phyloP scores from a whole-genome alignment of 352 stramenopile species.

The Globisporangium mamillatum region DNA sequence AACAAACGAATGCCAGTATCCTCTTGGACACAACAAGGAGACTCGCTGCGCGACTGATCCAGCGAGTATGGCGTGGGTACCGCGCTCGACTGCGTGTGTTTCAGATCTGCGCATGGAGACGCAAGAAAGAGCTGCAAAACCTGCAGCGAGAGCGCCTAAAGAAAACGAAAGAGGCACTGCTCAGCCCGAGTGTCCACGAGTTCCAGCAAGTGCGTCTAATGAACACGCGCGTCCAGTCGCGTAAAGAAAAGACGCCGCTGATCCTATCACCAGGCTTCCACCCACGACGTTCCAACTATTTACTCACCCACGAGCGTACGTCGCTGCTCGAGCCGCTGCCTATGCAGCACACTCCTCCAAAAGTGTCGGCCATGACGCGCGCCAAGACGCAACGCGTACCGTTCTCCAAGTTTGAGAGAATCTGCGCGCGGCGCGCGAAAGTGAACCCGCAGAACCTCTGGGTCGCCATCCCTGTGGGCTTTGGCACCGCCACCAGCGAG shows the following conservation, averaged over 20 bases:
- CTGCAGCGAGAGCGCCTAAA: slow-evolving; percentile 33
- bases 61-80: slow-evolving; percentile 59
- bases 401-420: slow-evolving; percentile 49
- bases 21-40: slow-evolving; percentile 21
- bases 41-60: slow-evolving; percentile 34
- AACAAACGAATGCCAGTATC: slow-evolving; percentile 6
- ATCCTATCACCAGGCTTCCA: slow-evolving; percentile 11
- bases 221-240: slow-evolving; percentile 27
- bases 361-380: slow-evolving; percentile 26
- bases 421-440: slow-evolving; percentile 30
- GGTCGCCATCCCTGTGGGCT: slow-evolving; percentile 53
- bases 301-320: slow-evolving; percentile 16
- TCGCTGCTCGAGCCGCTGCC: slow-evolving; percentile 40
- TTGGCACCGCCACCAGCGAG: not conserved
- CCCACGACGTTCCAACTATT: slow-evolving; percentile 1
- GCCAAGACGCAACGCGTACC: slow-evolving; percentile 39
- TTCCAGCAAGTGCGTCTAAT: slow-evolving; percentile 13
- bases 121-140: slow-evolving; percentile 21
- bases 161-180: slow-evolving; percentile 29
- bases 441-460: slow-evolving; percentile 61
- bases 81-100: slow-evolving; percentile 27
- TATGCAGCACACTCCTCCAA: slow-evolving; percentile 26
- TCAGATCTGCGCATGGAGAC: slow-evolving; percentile 24
- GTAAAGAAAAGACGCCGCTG: slow-evolving; percentile 33
- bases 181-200: slow-evolving; percentile 25